A percentile compares a stretch with the other conserved stretches of the same genome.
phyloP scores from a whole-genome alignment of 176 grass and related monocot species.

The Neostapfia colusana region DNA sequence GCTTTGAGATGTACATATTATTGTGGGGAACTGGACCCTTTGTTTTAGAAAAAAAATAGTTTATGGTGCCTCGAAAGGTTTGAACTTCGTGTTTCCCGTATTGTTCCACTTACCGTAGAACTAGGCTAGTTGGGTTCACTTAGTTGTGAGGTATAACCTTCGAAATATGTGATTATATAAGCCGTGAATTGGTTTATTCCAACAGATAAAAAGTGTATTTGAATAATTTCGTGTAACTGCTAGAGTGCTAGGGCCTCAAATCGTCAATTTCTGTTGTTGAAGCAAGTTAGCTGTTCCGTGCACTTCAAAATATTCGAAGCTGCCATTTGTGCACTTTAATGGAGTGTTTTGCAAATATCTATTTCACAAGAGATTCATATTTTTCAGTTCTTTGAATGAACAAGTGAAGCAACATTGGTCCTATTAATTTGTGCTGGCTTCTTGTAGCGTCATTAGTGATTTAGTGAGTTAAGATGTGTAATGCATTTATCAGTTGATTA shows the following conservation, averaged over 20 bases:
- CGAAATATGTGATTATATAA: neutral
- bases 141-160: neutral
- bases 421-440: neutral
- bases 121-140: neutral
- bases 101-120: constrained; percentile 9
- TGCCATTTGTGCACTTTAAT: neutral
- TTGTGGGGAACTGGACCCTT: neutral
- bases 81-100: neutral
- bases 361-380: neutral
- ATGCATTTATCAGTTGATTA: neutral
- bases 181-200: neutral
- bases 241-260: neutral
- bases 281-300: neutral
- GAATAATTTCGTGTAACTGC: neutral
- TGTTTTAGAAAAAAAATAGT: neutral
- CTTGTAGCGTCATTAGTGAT: too few species aligned
- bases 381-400: neutral
- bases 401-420: neutral
- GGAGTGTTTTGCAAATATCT: neutral
- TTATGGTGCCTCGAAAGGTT: neutral
- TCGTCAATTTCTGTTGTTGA: neutral
- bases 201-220: neutral
- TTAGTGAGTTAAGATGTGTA: neutral
- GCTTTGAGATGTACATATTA: neutral
- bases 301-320: neutral